Evolutionary conservation across 139 green algal species (phyloP), one percentile per base, ranked within the genome.

Genomic region (Auxenochlorella pyrenoidosa): DNA sequence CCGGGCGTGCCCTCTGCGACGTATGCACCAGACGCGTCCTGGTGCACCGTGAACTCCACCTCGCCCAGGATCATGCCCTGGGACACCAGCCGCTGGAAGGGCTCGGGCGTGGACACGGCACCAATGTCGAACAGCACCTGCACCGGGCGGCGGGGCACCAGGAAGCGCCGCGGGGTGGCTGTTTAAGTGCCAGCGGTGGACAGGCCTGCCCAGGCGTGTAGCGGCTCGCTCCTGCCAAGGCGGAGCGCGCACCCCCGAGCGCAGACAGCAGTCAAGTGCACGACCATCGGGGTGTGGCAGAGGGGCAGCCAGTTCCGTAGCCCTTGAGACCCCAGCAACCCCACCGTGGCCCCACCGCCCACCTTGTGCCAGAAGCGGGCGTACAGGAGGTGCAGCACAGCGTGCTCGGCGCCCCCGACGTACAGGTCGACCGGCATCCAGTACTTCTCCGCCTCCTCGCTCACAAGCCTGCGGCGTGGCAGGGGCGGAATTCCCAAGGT

Each of bases 351-450:
- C n/a, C n/a, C n/a, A n/a, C n/a, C 68, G 34, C 82, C 19, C 60
- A 96, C 95, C 94, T 99, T 99, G 93, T 99, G 97, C 98, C 97
- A 99, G 92, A 99, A 99, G 71, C 97, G 92, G 22, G 98, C 96
- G 87, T 99, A 99, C 40, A 99, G 94, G 59, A 99, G 93, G 91
- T 99, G 98, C 88, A 99, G 95, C 88, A 99, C 97, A 10, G 97
- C 97, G 88, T 99, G 98, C 93, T 99, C 98, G 19, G 98, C 96
- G 10, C 98, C 98, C 5, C 97, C 98, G n/a, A 99, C 97, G 88
- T 99, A 99, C 86, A 99, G 87, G 92, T 99, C 98, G 75, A 99
- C 98, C 1, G 97, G 97, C 95, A 99, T 98, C 97, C 96, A 98
- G 92, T 98, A 98, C 89, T 95, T 95, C 90, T 99, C 98, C 70